A percentile compares a stretch with the other conserved stretches of the same genome.
These are phyloP conservation scores for Erodium moschatum DNA, from an alignment of 441 rosid species.

Conservation along the genomic window DNA sequence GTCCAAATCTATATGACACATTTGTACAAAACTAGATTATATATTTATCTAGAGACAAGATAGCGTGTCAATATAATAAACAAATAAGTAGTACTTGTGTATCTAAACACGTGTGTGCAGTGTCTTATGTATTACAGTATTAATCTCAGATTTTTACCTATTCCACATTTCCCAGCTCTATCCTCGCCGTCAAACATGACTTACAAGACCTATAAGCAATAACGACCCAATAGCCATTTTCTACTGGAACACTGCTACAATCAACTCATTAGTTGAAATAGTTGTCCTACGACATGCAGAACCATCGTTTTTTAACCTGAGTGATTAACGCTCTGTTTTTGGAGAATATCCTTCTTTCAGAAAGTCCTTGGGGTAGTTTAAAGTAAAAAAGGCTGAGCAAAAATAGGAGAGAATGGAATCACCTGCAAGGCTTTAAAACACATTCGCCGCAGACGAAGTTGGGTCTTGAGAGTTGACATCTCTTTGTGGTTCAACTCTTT, in stretches of 20 bases:
- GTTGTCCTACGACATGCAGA: not conserved
- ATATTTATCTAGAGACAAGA: too few species aligned
- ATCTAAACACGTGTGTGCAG: not conserved
- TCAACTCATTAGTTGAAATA: not conserved
- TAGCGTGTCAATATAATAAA: too few species aligned
- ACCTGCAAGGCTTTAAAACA: not conserved
- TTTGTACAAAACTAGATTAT: not conserved
- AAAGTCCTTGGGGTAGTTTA: not conserved
- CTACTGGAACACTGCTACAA: not conserved
- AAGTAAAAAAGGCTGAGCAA: not conserved
- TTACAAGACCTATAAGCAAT: not conserved
- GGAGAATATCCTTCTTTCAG: not conserved
- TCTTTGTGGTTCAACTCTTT: not conserved
- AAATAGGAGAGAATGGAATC: slow-evolving; percentile 5
- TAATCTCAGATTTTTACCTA: not conserved
- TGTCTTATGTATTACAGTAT: not conserved
- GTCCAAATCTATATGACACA: not conserved
- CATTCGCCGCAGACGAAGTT: not conserved
- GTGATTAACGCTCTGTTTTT: not conserved
- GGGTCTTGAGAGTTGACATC: not conserved
- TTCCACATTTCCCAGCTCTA: not conserved
- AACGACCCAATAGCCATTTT: not conserved
- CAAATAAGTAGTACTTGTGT: not conserved
- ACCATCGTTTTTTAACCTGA: not conserved
- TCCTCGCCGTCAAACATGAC: not conserved